Evolutionary conservation across 176 grass and related monocot species (phyloP), one percentile per base, ranked within the genome.

Genomic region (Phoenix dactylifera): DNA sequence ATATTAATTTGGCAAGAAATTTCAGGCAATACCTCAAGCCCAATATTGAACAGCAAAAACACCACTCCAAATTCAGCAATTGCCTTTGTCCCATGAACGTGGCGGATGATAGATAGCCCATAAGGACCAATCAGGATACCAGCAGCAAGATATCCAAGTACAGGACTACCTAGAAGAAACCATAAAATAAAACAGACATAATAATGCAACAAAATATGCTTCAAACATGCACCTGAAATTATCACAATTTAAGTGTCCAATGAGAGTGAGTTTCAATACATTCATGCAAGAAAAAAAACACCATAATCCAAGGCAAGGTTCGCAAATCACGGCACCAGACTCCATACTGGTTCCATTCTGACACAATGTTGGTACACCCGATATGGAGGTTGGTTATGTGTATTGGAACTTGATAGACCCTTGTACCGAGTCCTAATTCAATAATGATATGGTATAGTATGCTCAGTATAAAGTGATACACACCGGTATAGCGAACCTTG

Each of bases 31-130:
- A 98, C 93, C 93, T 98, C 93, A 71, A 98, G 84, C 64, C 93
- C 93, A 78, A 98, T 98, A 76, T 98, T 98, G 68, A 98, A 98
- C 44, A 98, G 71, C 63, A 98, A 85, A 76, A 98, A 98, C 25
- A 98, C 93, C 15, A 98, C 93, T 76, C 87, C 93, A 52, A 98
- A 98, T 88, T 98, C 93, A 74, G 87, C 93, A 81, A 98, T 92
- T 35, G 85, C 87, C 76, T 98, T 98, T 70, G 93, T 98, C 35
- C 78, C 93, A 53, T 98, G 93, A 62, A 98, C 93, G 76, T 98
- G 57, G n/a, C 79, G 81, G 67, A 98, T 98, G 32, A 98, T 92
- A 74, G 87, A 91, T 30, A 98, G 77, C 4, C 93, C 87, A 58
- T 98, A 92, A 20, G 93, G 93, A 71, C 93, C 93, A 65, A 98